phyloP scores from a whole-genome alignment of 2,329 filamentous ascomycete species.

The Pyrenochaeta sp. region DNA sequence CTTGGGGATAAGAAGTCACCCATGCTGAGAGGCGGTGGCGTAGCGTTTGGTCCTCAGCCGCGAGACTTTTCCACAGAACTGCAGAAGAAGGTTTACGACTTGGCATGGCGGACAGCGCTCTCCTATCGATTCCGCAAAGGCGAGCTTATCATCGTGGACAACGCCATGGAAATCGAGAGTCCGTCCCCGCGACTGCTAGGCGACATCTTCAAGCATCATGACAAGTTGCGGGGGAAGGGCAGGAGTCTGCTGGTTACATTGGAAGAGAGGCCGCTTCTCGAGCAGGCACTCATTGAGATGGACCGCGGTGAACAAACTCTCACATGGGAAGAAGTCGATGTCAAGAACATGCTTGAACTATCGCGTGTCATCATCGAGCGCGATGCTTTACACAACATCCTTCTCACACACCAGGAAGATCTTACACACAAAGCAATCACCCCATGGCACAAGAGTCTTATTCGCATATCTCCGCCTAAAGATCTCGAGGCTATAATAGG shows the following conservation, averaged over 20 bases:
- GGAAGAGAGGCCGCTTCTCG: conserved; percentile 61
- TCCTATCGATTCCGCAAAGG: conserved; percentile 89
- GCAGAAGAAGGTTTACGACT: conserved; percentile 89
- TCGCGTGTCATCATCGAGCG: conserved; percentile 88
- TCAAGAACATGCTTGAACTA: conserved; percentile 90
- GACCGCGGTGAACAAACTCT: conserved; percentile 75
- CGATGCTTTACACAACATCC: conserved; percentile 76
- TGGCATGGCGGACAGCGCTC: conserved; percentile 92
- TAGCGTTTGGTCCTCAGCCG: conserved; percentile 87
- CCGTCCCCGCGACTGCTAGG: conserved; percentile 70
- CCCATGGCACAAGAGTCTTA: conserved; percentile 31
- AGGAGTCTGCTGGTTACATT: conserved; percentile 42
- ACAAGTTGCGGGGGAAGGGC: conserved; percentile 53
- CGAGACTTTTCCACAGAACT: conserved; percentile 88
- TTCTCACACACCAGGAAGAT: conserved; percentile 54
- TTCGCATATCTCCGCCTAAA: conserved; percentile 24
- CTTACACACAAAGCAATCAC: conserved; percentile 31
- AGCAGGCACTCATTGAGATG: conserved; percentile 70
- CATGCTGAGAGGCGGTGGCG: conserved; percentile 83
- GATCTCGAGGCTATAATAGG: conserved; percentile 35
- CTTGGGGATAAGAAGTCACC: conserved; percentile 83
- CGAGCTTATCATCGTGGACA: conserved; percentile 85
- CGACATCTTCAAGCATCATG: conserved; percentile 74
- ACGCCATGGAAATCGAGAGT: conserved; percentile 74
- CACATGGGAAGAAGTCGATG: conserved; percentile 82